These are phyloP conservation scores for Favolaschia claudopus DNA, from an alignment of 768 basidiomycete species.

Conservation along the genomic window DNA sequence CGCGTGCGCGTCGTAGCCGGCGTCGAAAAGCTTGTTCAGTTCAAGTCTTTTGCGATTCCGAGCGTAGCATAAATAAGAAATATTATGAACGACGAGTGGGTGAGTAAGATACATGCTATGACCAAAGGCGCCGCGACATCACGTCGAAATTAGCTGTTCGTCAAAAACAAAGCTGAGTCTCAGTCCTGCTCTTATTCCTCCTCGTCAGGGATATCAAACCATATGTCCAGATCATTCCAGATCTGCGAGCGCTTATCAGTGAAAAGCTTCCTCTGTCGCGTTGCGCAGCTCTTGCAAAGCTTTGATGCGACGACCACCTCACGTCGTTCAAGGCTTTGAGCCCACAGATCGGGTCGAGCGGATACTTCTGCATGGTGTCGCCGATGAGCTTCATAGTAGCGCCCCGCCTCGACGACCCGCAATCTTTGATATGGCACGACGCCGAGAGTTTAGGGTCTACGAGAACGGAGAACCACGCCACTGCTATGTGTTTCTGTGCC, in stretches of 20 bases:
- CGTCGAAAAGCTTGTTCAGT: too few species aligned
- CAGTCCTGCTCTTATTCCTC: too few species aligned
- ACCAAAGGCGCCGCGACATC: too few species aligned
- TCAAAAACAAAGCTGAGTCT: too few species aligned
- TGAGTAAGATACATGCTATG: too few species aligned
- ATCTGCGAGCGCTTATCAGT: background rate
- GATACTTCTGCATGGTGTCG: slow-evolving; percentile 1
- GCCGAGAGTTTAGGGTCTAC: background rate
- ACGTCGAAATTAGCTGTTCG: too few species aligned
- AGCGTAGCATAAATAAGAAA: too few species aligned
- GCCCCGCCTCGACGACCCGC: too few species aligned
- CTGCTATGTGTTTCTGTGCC: slow-evolving; percentile 15
- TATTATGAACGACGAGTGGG: too few species aligned
- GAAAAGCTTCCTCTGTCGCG: background rate
- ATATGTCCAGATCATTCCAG: slow-evolving; percentile 4
- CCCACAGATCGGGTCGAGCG: slow-evolving; percentile 5
- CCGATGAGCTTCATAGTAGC: background rate
- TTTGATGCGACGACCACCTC: background rate
- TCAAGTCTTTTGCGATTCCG: too few species aligned
- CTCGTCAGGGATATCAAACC: slow-evolving; percentile 12
- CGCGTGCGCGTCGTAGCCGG: too few species aligned
- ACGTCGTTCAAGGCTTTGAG: background rate
- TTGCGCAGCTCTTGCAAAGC: background rate
- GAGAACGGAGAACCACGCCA: slow-evolving; percentile 16
- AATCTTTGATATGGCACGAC: too few species aligned